Base-by-base conservation (phyloP, 2,329 filamentous ascomycete species). In the Fusarium sp. region DNA sequence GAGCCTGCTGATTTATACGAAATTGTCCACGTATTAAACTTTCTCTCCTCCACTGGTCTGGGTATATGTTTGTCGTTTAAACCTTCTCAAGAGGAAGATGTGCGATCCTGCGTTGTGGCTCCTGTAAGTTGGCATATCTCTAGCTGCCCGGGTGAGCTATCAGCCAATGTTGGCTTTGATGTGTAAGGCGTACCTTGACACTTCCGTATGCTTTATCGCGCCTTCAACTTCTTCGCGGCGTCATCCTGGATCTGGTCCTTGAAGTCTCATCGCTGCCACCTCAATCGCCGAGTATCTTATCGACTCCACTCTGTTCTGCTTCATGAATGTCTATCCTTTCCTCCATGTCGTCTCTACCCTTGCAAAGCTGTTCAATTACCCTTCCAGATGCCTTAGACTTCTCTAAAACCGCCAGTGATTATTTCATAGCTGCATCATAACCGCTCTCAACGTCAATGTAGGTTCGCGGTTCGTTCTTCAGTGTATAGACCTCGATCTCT, bases 171-270 rank as follows among this genome's bases (percentile, higher is more conserved):
- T 36, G 22, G 4, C 17, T 36, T 52, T 1, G 8, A 3, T 12
- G 6, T 4, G 18, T 8, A 17, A 13, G 2, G 0, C 3, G 2
- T 35, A 17, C 2, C 11, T 35, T 35, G 47, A 8, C 13, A 35
- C 3, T 35, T 7, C 0, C 3, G 4, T 25, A 35, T 35, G 0
- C 1, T 7, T 20, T 6, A 25, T 25, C 15, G 13, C 12, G 31
- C 5, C n/a, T 36, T 35, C 31, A 25, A 4, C 2, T 6, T 18
- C 17, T 35, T 9, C 2, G 5, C 25, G 3, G 20, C 35, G 8
- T 3, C 17, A 35, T 25, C 17, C 12, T 20, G 13, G 22, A 12
- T 12, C 22, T 17, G 1, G 49, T 36, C 15, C 22, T 12, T 38
- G 7, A 52, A 17, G 6, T 15, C 4, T n/a, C 18, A 36, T 10